Base-by-base conservation (phyloP, 1,139 yeast species). In the Candida glucosophila region DNA sequence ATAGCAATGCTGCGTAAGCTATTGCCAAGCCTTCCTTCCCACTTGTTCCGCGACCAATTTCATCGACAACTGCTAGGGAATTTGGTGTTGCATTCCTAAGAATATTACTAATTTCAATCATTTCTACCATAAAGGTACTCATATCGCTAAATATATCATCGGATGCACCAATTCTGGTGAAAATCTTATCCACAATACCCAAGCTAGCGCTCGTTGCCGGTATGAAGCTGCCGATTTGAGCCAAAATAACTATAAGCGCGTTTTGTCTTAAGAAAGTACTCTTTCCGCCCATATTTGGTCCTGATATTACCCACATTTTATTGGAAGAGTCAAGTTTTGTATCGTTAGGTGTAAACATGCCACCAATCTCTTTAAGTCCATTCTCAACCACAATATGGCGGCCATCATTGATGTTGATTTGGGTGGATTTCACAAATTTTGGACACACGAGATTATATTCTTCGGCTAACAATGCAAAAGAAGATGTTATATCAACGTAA, bases 201-300 rank as follows among this genome's bases (percentile, higher is more conserved):
- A 90, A 54, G 10, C 55, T 64, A 0, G 95, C 95, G 12, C 49
- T 47, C 5, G 54, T 48, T 1, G 95, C 95, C 0, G 98, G 97
- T 0, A 88, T 93, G 52, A 66, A 88, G 20, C 79, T 73, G 0
- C 98, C 98, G 15, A 83, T 78, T 43, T 90, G 98, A 0, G 95
- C 94, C 39, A 90, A 45, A 23, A 90, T 77, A 1, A 77, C 77
- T 24, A 85, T 81, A 10, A 86, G 53, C 0, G 96, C 97, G 44
- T 79, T 81, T 39, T 88, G 97, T 24, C 97, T 67, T 26, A 90
- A 55, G 42, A 73, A 90, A 0, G 97, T 88, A 22, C 95, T 81
- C 44, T 90, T 90, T 0, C 98, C 98, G 3, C 97, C 97, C 97
- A 90, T 90, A 45, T 90, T 90, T 1, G 97, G 97, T 0, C 98